Evolutionary conservation across 768 basidiomycete species (phyloP), one percentile per base, ranked within the genome.

Genomic region (Suillus variegatus): DNA sequence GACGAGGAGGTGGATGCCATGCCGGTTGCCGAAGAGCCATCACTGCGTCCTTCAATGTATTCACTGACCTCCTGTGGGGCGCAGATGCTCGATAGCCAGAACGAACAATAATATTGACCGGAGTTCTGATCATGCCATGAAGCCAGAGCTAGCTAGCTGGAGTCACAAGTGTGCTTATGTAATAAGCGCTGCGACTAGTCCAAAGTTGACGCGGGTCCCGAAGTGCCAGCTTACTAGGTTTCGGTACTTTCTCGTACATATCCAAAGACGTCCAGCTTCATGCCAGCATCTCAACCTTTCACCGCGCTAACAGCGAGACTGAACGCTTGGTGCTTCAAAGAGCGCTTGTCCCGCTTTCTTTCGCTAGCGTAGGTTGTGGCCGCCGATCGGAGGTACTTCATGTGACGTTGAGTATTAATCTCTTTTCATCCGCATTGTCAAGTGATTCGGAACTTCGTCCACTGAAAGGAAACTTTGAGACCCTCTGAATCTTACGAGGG

Each of bases 1-100:
- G 70, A 20, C 75, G 78, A 0, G 70, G 67, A 0, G 86, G 86
- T n/a, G 73, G 51, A 9, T 72, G 69, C 88, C 82, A 84, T 4
- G 81, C 65, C 9, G 88, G 87, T 72, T 89, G 89, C 66, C 88
- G 85, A 0, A 79, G 73, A 61, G 88, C 80, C 88, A 91, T 90
- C 57, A 63, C 49, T 61, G 25, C 2, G 60, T 38, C 35, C 3
- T 18, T 43, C 43, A 12, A 28, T 60, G 58, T 25, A 25, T 14
- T 64, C 14, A 65, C 64, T 3, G 70, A 68, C 36, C 49, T 41
- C 22, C 41, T 36, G 43, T 61, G 64, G 25, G 60, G 67, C 46
- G 56, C 28, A 46, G 64, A 41, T 61, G 60, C 25, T 47, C 64
- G 68, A 67, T 65, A 46, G 6, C 38, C 43, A 32, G 52, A 67